phyloP scores from a whole-genome alignment of 257 asterid species.

The Schizonepeta tenuifolia region DNA sequence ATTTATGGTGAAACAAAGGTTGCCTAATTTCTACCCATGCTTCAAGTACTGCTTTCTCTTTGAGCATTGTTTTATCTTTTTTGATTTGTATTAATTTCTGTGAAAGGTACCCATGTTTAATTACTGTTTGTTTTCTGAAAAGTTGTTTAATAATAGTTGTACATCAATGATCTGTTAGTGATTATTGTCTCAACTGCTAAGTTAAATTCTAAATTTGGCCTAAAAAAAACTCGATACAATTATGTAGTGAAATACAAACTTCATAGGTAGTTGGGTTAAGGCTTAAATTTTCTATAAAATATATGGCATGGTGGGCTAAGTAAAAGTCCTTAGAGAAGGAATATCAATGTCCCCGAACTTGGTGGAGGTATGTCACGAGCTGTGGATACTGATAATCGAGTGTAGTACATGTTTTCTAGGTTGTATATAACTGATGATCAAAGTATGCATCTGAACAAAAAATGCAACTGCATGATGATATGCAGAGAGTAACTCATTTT shows the following conservation, averaged over 20 bases:
- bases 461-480: not conserved
- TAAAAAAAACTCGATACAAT: not conserved
- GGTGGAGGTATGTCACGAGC: conserved; percentile 4
- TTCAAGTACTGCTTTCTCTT: conserved; percentile 25
- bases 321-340: not conserved
- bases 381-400: conserved; percentile 16
- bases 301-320: not conserved
- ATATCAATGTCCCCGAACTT: not conserved
- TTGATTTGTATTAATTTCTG: not conserved
- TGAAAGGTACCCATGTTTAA: conserved; percentile 19
- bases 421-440: not conserved
- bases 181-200: not conserved
- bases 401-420: not conserved
- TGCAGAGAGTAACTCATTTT: not conserved
- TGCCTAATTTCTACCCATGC: not conserved
- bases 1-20: conserved; percentile 8
- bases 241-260: conserved; percentile 10
- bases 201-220: not conserved
- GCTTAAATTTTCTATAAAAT: not conserved
- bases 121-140: not conserved
- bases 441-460: not conserved
- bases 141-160: conserved; percentile 3
- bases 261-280: conserved; percentile 4
- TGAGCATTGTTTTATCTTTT: conserved; percentile 19
- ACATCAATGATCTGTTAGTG: not conserved